Evolutionary conservation across 352 stramenopile species (phyloP), one percentile per base, ranked within the genome.

Genomic region (Phytophthora pini): DNA sequence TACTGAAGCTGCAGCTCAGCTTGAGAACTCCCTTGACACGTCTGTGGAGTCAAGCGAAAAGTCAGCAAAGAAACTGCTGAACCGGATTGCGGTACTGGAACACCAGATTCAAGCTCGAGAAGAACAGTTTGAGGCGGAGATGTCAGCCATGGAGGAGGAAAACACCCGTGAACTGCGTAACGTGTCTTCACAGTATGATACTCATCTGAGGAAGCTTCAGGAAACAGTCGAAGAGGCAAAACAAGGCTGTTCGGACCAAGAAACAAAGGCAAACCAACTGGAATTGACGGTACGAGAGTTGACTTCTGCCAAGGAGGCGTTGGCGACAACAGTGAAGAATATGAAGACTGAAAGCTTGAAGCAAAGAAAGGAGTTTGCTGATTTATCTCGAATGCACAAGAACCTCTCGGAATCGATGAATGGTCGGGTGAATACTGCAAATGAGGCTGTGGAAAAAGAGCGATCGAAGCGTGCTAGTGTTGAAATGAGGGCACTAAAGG

Each of bases 301-400:
- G 4, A 57, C 54, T 15, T 39, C 45, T 46, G 66, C 78, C n/a
- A 72, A 80, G 1, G 46, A 76, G 22, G 61, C 61, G 3, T 32
- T 85, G 24, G 54, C 83, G 41, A 41, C 49, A 5, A 63, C 61
- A 0, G 44, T 82, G 24, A 68, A 77, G 24, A 45, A 61, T 7
- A 56, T 73, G 13, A 84, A 82, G 55, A 3, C 34, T 7, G 80
- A 88, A 8, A 41, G 71, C 9, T 34, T 43, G 8, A 80, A 83
- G 46, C 84, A 90, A 29, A 66, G 65, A 8, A 88, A 89, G 39
- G 80, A 87, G 22, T 86, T 89, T 49, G 83, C 70, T 15, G 80
- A 90, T 58, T 46, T 92, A 20, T 70, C 80, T 9, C 74, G 84
- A 12, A 87, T 90, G 65, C 74, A 92, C 71, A 89, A 87, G 69